These are phyloP conservation scores for Abrus pulchellus DNA, from an alignment of 306 rosid genomes.

Conservation along the genomic window DNA sequence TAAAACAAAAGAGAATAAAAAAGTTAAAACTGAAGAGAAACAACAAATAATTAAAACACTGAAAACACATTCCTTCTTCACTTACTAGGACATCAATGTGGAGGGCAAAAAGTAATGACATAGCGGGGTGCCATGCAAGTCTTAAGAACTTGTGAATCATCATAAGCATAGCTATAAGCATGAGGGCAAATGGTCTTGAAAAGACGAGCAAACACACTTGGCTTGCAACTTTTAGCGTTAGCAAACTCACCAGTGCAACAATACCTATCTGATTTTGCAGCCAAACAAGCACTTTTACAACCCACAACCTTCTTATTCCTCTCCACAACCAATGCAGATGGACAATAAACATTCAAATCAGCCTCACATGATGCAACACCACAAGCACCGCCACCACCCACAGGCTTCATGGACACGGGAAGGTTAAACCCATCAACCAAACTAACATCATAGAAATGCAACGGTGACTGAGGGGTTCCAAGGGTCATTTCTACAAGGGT, in stretches of 20 bases:
- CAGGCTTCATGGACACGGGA: conserved; percentile 63
- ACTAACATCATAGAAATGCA: conserved; percentile 82
- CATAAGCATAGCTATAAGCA: conserved; percentile 77
- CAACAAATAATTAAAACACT: not conserved
- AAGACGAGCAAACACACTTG: conserved; percentile 58
- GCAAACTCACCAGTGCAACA: conserved; percentile 76
- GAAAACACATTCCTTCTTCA: not conserved
- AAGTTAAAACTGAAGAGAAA: not conserved
- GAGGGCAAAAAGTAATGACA: conserved; percentile 75
- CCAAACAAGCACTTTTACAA: conserved; percentile 85
- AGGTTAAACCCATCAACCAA: conserved; percentile 80
- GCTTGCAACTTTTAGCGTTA: conserved; percentile 59
- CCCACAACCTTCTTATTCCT: conserved; percentile 67
- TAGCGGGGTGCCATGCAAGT: conserved; percentile 64
- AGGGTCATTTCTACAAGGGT: conserved; percentile 75
- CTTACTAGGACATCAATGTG: conserved; percentile 7
- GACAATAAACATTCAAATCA: conserved; percentile 68
- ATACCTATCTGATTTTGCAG: conserved; percentile 62
- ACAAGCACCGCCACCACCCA: conserved; percentile 52
- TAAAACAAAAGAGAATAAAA: not conserved
- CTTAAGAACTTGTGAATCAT: conserved; percentile 66
- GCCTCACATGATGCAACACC: conserved; percentile 70
- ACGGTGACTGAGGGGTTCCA: conserved; percentile 58
- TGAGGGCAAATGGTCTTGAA: conserved; percentile 70
- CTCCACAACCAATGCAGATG: conserved; percentile 60